Percentiles rank a stretch among this genome's conserved stretches.
Conservation (phyloP, 176 grass and related monocot genomes). For the Phragmites australis region DNA sequence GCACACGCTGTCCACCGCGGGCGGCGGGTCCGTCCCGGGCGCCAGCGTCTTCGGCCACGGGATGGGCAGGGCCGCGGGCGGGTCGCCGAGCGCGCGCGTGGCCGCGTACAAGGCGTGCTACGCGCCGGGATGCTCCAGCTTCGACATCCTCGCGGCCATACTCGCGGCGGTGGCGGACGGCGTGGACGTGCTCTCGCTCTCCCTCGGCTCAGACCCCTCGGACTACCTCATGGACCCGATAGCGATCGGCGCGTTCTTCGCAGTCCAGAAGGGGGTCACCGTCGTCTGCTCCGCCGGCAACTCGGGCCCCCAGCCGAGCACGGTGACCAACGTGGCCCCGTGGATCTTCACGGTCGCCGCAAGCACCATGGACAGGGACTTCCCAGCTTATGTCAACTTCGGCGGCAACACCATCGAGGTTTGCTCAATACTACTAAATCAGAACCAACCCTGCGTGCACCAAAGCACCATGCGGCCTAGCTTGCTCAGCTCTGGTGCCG, state of each 20-base stretch:
- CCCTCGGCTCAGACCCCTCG: slow-evolving; percentile 24
- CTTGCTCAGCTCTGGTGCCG: not conserved
- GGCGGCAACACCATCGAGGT: slow-evolving; percentile 40
- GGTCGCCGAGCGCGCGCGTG: slow-evolving; percentile 59
- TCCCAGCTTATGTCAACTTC: slow-evolving; percentile 42
- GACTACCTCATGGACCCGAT: slow-evolving; percentile 46
- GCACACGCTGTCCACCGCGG: slow-evolving; percentile 76
- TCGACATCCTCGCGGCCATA: slow-evolving; percentile 60
- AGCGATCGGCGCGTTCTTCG: slow-evolving; percentile 60
- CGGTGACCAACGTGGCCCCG: slow-evolving; percentile 50
- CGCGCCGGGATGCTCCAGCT: slow-evolving; percentile 40
- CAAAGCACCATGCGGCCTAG: not conserved
- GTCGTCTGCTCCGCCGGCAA: slow-evolving; percentile 73
- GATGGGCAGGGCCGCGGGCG: slow-evolving; percentile 58
- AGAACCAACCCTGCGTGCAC: not conserved
- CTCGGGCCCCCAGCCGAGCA: slow-evolving; percentile 45
- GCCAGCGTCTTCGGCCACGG: slow-evolving; percentile 53
- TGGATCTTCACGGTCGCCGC: slow-evolving; percentile 80
- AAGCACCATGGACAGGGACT: slow-evolving; percentile 76
- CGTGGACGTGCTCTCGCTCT: slow-evolving; percentile 68
- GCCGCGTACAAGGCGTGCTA: slow-evolving; percentile 76
- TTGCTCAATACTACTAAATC: not conserved
- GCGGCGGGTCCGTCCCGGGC: slow-evolving; percentile 37
- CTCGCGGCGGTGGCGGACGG: slow-evolving; percentile 52
- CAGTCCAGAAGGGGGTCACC: slow-evolving; percentile 51